Evolutionary conservation across 176 grass and related monocot genomes (phyloP).

Genomic region (Bolboschoenus planiculmis): DNA sequence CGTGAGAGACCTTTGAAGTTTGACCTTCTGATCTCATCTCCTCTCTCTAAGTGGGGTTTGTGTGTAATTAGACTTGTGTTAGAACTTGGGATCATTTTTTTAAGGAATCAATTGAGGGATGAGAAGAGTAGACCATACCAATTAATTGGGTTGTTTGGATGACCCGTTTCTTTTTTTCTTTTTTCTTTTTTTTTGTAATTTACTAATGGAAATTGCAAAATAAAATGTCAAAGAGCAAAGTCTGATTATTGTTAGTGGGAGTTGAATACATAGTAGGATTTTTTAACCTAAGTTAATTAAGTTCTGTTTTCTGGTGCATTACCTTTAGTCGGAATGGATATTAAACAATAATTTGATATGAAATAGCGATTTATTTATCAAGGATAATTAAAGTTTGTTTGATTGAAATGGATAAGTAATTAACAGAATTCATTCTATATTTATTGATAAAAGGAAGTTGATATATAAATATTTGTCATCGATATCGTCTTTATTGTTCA

Average conservation of each 20-base stretch:
- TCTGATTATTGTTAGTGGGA: neutral
- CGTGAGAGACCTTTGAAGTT: slow-evolving; percentile 26
- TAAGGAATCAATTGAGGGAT: slow-evolving; percentile 9
- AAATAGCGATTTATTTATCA: too few species aligned
- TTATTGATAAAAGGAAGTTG: too few species aligned
- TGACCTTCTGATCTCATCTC: too few species aligned
- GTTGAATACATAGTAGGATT: neutral
- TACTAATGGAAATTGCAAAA: neutral
- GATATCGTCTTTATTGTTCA: too few species aligned
- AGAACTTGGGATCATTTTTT: neutral
- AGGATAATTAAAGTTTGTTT: too few species aligned
- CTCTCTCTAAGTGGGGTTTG: slow-evolving; percentile 17
- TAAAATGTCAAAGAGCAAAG: neutral
- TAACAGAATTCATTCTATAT: too few species aligned
- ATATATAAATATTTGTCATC: too few species aligned
- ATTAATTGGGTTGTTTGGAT: neutral
- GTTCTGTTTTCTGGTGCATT: neutral
- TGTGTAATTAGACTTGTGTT: slow-evolving; percentile 17
- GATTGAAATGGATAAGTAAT: too few species aligned
- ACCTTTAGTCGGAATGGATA: too few species aligned
- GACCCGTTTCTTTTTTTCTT: neutral
- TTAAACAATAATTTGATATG: too few species aligned
- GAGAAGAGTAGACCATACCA: slow-evolving; percentile 1
- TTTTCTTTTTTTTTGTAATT: too few species aligned
- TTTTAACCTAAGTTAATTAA: neutral